Evolutionary conservation across 164 flowering plant genomes (phyloP), one percentile per base, ranked within the genome.

Genomic region (Vitis riparia): DNA sequence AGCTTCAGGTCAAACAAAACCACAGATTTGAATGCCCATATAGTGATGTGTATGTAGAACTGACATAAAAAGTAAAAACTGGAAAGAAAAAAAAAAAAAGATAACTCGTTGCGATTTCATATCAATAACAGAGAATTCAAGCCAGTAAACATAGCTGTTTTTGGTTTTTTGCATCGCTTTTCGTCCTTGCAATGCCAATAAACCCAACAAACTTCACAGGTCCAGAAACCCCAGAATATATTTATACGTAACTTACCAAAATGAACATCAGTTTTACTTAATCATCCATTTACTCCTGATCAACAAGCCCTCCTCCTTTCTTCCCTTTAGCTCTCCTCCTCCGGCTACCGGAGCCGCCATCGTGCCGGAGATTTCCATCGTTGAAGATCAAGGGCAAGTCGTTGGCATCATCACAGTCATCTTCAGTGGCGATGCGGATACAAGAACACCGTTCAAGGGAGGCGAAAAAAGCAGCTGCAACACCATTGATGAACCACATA

Each of bases 401-500:
- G 59, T 85, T 75, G 56, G 68, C 76, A 2, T 86, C 92, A 9
- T 81, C 91, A 10, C 65, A 62, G 37, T 89, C 92, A 1, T 83
- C 97, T 44, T 69, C 79, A 8, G 97, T 89, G 27, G 85, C 79
- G 2, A 91, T 87, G 0, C 83, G 82, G 71, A 91, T 85, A 78
- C 97, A 91, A 51, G 90, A 91, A 70, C 92, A 91, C 16, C 88
- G 68, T 49, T 91, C 89, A 8, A 91, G 69, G 11, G 97, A 91
- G 0, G 89, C 91, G 49, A 91, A 91, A 63, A 91, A 91, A 0
- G 88, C 91, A 0, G 81, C 44, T 0, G 88, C 76, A 1, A 91
- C 75, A 11, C 93, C 84, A 64, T 85, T 84, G 71, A 87, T 57
- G 78, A 91, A 68, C 97, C 97, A 89, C 83, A 74, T 82, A 8